A percentile compares a stretch with the other conserved stretches of the same genome.
Conservation (phyloP, 345 rosid genomes). For the Rubroshorea leprosula region DNA sequence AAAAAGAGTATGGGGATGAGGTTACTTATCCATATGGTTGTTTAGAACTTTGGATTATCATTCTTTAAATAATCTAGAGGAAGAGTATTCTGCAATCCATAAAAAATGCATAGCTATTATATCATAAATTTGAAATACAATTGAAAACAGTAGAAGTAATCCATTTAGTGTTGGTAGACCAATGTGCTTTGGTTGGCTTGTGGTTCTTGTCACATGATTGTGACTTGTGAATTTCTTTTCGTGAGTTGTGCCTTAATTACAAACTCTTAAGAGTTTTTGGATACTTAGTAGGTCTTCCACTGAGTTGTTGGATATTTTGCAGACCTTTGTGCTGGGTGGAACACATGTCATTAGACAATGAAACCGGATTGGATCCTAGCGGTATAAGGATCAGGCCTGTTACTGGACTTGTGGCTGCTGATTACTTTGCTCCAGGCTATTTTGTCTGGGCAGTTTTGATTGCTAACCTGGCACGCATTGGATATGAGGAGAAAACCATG, state of each 20-base stretch:
- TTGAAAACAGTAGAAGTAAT: too few species aligned
- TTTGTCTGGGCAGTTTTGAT: conserved; percentile 98
- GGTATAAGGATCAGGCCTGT: conserved; percentile 78
- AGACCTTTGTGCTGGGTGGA: conserved; percentile 96
- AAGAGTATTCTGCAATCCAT: too few species aligned
- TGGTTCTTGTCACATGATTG: background rate
- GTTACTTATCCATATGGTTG: too few species aligned
- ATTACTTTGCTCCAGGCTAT: conserved; percentile 93
- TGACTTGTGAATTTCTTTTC: background rate
- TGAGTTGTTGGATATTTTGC: conserved; percentile 16
- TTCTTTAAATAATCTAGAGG: too few species aligned
- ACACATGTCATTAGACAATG: conserved; percentile 92
- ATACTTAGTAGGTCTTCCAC: background rate
- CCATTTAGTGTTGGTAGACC: background rate
- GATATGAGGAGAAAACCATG: conserved; percentile 95
- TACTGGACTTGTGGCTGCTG: conserved; percentile 95
- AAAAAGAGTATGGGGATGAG: too few species aligned
- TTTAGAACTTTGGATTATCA: too few species aligned
- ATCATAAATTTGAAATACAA: too few species aligned
- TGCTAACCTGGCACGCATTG: conserved; percentile 88
- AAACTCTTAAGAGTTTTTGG: conserved; percentile 12
- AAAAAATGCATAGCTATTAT: too few species aligned
- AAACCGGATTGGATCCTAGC: conserved; percentile 84
- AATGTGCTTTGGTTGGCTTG: background rate
- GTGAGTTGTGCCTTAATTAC: background rate